Base-by-base conservation (phyloP, 768 basidiomycete species). In the Hygrophoropsis aurantiaca region DNA sequence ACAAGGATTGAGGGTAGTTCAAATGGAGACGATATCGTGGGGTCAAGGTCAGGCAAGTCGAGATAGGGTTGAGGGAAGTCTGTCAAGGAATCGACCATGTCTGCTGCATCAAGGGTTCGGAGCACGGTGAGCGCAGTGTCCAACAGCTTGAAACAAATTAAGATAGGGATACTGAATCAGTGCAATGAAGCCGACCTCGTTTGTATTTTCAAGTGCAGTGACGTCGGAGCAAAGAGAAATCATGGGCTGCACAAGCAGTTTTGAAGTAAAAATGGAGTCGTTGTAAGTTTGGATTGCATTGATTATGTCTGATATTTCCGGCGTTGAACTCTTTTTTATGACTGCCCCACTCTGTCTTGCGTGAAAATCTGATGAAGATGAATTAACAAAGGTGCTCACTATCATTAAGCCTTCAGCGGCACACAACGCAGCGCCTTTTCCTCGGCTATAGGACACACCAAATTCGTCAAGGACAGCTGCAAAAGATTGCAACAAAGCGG, bases 401-500 rank as follows among this genome's bases (percentile, higher is more conserved):
- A 89, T 85, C 64, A 93, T 79, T 0, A 92, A 68, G 8, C 87
- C 87, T 65, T 93, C 90, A 5, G 81, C 85, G 9, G 88, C 87
- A 64, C 90, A 90, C 9, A 90, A 66, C 0, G 85, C 88, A 0
- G 90, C 89, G 38, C 81, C 77, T 65, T 90, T 85, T 2, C 87
- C 90, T 15, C 91, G 81, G n/a, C 85, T 82, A 53, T 87, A 82
- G 4, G 90, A 91, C 2, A 90, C 88, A 39, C 87, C 88, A 46
- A 94, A 91, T 59, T 94, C 92, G 58, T 93, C 90, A 16, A 97
- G 73, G 3, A 95, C 94, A 1, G 85, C 76, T 3, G 84, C 82
- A 63, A 97, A 90, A 0, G 93, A 87, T 53, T 86, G 83, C 20
- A 97, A 75, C 23, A 97, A 79, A 6, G 82, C 77, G 36, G 87